Conservation (phyloP, 2,329 filamentous ascomycete species). For the Trichoderma polysporum region DNA sequence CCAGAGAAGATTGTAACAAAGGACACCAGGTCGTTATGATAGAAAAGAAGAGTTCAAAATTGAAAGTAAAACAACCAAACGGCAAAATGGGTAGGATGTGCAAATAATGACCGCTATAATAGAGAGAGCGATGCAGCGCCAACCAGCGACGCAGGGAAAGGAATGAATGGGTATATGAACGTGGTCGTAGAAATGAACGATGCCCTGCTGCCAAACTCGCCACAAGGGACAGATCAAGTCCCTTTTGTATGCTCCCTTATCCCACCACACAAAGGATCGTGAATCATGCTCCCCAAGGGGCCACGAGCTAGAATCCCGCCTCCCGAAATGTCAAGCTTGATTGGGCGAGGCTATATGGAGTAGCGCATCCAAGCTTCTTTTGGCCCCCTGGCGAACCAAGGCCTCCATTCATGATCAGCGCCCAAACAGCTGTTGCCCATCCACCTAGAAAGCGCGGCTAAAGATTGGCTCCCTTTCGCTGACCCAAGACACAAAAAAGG, state of each 20-base stretch:
- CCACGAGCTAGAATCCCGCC: neutral
- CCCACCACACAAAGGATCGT: neutral
- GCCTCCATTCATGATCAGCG: conserved; percentile 5
- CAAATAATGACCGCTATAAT: conserved; percentile 2
- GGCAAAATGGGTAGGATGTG: neutral
- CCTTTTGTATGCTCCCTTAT: conserved; percentile 8
- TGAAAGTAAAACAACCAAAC: neutral
- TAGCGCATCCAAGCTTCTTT: neutral
- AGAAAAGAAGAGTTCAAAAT: neutral
- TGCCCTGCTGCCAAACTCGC: neutral
- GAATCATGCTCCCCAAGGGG: conserved; percentile 11
- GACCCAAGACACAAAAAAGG: neutral
- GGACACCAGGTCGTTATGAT: conserved; percentile 13
- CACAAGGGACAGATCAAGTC: neutral
- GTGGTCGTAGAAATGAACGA: neutral
- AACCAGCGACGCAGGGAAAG: conserved; percentile 6
- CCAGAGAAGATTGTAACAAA: neutral
- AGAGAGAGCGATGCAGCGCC: conserved; percentile 2
- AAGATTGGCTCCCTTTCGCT: conserved; percentile 11
- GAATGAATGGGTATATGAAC: neutral
- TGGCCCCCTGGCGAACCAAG: conserved; percentile 5
- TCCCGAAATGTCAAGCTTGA: neutral
- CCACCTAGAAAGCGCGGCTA: neutral
- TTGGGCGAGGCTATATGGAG: neutral
- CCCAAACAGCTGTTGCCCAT: neutral